phyloP scores from a whole-genome alignment of 225 moss, liverwort and hornwort species.

The Anthoceros angustus region DNA sequence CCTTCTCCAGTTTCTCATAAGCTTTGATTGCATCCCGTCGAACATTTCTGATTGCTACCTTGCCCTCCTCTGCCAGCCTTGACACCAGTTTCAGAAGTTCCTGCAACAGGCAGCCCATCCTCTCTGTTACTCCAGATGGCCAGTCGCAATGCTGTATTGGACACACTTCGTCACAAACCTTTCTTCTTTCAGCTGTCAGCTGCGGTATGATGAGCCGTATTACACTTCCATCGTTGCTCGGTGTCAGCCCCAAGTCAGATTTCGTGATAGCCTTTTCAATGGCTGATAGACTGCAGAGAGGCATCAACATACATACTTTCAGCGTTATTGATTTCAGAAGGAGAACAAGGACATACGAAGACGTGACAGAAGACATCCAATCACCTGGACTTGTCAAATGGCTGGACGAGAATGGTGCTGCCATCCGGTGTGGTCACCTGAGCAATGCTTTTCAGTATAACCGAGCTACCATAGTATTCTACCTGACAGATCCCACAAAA shows the following conservation, averaged over 20 bases:
- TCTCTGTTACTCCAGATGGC: background rate
- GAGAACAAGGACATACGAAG: background rate
- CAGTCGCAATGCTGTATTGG: background rate
- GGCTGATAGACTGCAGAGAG: slow-evolving; percentile 37
- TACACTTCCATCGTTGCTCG: slow-evolving; percentile 75
- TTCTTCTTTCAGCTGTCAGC: slow-evolving; percentile 73
- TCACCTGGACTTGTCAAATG: slow-evolving; percentile 94
- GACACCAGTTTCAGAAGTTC: slow-evolving; percentile 82
- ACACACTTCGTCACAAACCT: slow-evolving; percentile 23
- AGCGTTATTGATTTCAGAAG: background rate
- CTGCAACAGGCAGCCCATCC: slow-evolving; percentile 16
- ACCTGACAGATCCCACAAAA: slow-evolving; percentile 28
- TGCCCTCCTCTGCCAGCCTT: slow-evolving; percentile 64
- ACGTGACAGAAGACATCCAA: background rate
- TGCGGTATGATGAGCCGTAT: slow-evolving; percentile 85
- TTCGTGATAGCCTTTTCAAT: slow-evolving; percentile 88
- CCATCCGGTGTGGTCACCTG: slow-evolving; percentile 89
- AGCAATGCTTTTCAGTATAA: slow-evolving; percentile 80
- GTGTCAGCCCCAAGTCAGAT: slow-evolving; percentile 76
- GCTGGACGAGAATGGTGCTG: slow-evolving; percentile 73
- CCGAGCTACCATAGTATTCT: slow-evolving; percentile 79
- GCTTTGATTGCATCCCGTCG: slow-evolving; percentile 88
- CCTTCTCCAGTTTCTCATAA: slow-evolving; percentile 90
- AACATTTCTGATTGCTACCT: slow-evolving; percentile 86
- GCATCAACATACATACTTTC: background rate